These are phyloP conservation scores for Chionographis japonica DNA, from an alignment of 106 monocot genomes.

Conservation along the genomic window DNA sequence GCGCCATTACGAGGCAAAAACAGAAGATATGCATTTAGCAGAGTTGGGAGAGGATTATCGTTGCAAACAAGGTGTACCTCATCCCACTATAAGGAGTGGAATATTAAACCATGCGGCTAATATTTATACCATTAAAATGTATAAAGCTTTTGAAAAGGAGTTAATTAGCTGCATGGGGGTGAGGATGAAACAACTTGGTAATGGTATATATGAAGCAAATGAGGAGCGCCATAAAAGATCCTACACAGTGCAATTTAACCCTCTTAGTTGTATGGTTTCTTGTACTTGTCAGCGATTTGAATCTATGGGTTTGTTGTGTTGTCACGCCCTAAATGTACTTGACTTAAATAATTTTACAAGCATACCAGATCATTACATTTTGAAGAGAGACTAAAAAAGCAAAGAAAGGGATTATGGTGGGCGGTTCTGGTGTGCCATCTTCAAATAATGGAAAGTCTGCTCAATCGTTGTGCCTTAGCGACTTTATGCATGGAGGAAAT, in stretches of 20 bases:
- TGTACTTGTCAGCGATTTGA: constrained; percentile 25
- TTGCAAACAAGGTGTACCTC: constrained; percentile 6
- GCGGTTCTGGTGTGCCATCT: too few relatives aligned
- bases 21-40: constrained; percentile 11
- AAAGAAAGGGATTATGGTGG: constrained; percentile 18
- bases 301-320: constrained; percentile 25
- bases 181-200: background rate
- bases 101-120: constrained; percentile 23
- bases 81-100: constrained; percentile 15
- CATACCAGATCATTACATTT: constrained; percentile 23
- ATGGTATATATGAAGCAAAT: constrained; percentile 19
- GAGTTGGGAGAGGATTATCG: constrained; percentile 16
- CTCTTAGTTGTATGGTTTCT: background rate
- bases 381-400: constrained; percentile 27
- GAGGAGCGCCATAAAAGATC: constrained; percentile 9
- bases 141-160: constrained; percentile 26
- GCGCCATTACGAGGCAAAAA: constrained; percentile 6
- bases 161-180: constrained; percentile 20
- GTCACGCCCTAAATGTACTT: constrained; percentile 25
- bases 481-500: too few relatives aligned
- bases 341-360: constrained; percentile 13
- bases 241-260: constrained; percentile 14
- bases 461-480: too few relatives aligned
- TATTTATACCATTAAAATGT: constrained; percentile 20
- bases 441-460: too few relatives aligned